Percentiles rank a stretch among this genome's conserved stretches.
phyloP scores from a whole-genome alignment of 2,329 filamentous ascomycete species.

The Beauveria medogensis region DNA sequence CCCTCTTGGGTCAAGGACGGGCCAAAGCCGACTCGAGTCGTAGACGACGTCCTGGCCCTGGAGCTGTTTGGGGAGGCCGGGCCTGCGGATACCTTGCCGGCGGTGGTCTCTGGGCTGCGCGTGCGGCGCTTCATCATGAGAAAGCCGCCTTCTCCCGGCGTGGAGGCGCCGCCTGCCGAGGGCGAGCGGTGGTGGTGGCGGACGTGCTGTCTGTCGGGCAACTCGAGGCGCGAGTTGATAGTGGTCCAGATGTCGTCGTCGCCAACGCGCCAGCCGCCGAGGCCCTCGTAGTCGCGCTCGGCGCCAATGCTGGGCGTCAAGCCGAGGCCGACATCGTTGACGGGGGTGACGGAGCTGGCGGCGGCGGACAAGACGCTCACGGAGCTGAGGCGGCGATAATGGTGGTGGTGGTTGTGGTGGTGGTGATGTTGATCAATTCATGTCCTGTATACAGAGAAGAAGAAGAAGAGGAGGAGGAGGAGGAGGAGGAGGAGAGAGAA shows the following conservation, averaged over 20 bases:
- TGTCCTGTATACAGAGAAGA: neutral
- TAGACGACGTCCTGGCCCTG: constrained; percentile 40
- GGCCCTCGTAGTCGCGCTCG: constrained; percentile 50
- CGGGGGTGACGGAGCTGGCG: constrained; percentile 24
- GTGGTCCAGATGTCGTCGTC: constrained; percentile 42
- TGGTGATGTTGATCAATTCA: neutral
- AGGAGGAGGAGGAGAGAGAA: neutral
- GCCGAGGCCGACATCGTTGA: constrained; percentile 29
- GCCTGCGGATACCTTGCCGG: constrained; percentile 14
- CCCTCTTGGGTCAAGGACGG: constrained; percentile 25
- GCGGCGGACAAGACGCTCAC: constrained; percentile 21
- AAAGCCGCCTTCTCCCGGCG: constrained; percentile 32
- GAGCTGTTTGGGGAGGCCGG: constrained; percentile 38
- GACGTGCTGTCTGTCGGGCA: constrained; percentile 33
- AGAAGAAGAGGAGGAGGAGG: neutral
- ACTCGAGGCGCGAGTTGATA: constrained; percentile 43
- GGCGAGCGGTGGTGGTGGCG: constrained; percentile 37
- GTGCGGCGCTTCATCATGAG: constrained; percentile 36
- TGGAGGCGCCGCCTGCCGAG: constrained; percentile 28
- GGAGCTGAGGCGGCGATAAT: constrained; percentile 26
- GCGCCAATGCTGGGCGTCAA: constrained; percentile 41
- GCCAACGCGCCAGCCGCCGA: constrained; percentile 48
- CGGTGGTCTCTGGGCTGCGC: constrained; percentile 24
- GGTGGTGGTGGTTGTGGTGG: no score
- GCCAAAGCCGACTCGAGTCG: constrained; percentile 24